phyloP scores from a whole-genome alignment of 306 rosid species.

The Sindora glabra region DNA sequence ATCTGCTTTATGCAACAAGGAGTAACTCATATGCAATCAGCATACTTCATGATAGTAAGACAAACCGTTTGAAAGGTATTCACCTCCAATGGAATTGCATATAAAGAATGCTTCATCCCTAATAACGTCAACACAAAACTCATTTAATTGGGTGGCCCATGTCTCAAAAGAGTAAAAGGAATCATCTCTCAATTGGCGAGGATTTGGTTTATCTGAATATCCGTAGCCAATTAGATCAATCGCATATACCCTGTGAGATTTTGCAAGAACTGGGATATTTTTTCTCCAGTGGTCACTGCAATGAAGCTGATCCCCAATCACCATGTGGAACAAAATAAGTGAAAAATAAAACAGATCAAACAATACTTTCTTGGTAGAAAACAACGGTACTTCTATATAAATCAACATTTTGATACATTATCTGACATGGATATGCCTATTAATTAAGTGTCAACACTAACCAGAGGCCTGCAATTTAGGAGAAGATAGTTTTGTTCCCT shows the following conservation, averaged over 20 bases:
- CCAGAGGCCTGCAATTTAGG: neutral
- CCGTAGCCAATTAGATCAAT: constrained; percentile 97
- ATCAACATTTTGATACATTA: neutral
- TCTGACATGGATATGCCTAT: neutral
- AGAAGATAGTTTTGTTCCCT: neutral
- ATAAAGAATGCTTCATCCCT: constrained; percentile 73
- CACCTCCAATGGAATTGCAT: constrained; percentile 97
- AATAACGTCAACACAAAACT: constrained; percentile 64
- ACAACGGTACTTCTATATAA: too few relatives aligned
- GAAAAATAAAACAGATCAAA: constrained; percentile 14
- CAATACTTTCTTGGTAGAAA: neutral
- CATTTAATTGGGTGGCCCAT: constrained; percentile 86
- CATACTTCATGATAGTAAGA: neutral
- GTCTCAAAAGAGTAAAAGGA: constrained; percentile 81
- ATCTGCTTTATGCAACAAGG: neutral
- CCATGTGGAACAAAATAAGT: constrained; percentile 3
- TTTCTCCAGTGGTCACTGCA: constrained; percentile 98
- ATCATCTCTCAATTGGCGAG: constrained; percentile 48
- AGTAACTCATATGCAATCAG: neutral
- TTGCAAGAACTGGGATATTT: constrained; percentile 64
- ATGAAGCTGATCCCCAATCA: constrained; percentile 24
- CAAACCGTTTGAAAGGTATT: neutral
- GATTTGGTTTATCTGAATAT: constrained; percentile 91
- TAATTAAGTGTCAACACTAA: neutral
- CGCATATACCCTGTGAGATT: constrained; percentile 70